phyloP scores from a whole-genome alignment of 306 rosid species.

The Castanopsis chinensis region DNA sequence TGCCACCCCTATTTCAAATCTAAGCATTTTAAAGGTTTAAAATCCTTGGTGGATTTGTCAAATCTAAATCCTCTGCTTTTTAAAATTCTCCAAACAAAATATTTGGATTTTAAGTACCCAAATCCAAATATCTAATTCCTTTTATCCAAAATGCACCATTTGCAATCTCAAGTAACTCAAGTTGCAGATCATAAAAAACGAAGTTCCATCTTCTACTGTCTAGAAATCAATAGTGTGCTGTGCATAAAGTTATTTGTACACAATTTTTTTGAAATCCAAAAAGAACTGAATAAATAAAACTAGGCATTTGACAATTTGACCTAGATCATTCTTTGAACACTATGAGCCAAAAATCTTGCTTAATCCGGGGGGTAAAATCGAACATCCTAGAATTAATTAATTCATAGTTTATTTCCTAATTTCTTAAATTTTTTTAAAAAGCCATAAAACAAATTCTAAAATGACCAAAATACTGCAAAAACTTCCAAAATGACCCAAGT shows the following conservation, averaged over 20 bases:
- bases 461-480: too few species aligned
- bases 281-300: constrained; percentile 12
- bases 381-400: not conserved
- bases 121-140: too few species aligned
- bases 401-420: not conserved
- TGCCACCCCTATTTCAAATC: too few species aligned
- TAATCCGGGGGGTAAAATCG: not conserved
- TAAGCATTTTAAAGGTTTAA: too few species aligned
- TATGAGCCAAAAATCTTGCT: constrained; percentile 1
- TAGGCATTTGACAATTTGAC: not conserved
- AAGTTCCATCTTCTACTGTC: not conserved
- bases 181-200: not conserved
- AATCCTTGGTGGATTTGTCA: too few species aligned
- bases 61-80: too few species aligned
- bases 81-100: too few species aligned
- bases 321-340: not conserved
- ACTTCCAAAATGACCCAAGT: too few species aligned
- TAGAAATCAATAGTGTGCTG: not conserved
- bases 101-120: too few species aligned
- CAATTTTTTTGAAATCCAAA: not conserved
- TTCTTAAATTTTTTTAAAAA: not conserved
- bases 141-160: too few species aligned
- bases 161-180: not conserved
- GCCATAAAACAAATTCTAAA: not conserved
- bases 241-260: not conserved